phyloP scores from a whole-genome alignment of 202 grass and related monocot species.

The Setaria viridis region DNA sequence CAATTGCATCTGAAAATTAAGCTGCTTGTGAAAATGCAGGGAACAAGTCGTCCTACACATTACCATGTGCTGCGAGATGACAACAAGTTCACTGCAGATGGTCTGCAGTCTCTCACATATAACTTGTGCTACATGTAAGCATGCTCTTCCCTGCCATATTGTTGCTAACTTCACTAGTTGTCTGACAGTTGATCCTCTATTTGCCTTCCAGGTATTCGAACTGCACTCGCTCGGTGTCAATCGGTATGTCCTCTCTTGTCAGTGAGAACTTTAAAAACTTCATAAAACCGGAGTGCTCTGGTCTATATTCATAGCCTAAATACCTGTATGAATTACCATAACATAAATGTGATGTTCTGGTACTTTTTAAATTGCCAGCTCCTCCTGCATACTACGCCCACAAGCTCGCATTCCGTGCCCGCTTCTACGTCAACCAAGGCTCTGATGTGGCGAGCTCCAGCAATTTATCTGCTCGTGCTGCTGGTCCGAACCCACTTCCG shows the following conservation, averaged over 20 bases:
- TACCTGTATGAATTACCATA: neutral
- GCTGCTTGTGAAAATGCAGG: conserved; percentile 35
- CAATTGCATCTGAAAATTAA: conserved; percentile 11
- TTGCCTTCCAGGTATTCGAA: conserved; percentile 60
- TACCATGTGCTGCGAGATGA: conserved; percentile 82
- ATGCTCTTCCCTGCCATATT: conserved; percentile 8
- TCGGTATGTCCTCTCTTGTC: conserved; percentile 50
- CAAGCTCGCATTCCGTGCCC: conserved; percentile 62
- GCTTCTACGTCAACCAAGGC: conserved; percentile 48
- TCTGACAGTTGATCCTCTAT: neutral
- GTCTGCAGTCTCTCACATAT: conserved; percentile 62
- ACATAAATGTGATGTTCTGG: neutral
- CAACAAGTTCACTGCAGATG: conserved; percentile 64
- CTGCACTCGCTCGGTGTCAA: conserved; percentile 78
- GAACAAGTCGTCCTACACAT: conserved; percentile 69
- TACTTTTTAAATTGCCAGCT: conserved; percentile 30
- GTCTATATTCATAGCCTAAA: neutral
- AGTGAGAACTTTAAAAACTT: neutral
- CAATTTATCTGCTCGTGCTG: conserved; percentile 16
- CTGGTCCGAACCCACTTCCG: conserved; percentile 33
- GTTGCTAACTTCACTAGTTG: neutral
- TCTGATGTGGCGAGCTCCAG: neutral
- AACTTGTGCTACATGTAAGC: conserved; percentile 79
- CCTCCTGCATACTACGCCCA: conserved; percentile 63
- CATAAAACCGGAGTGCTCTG: neutral